Evolutionary conservation across 2,329 filamentous ascomycete genomes (phyloP), one percentile per base, ranked within the genome.

Genomic region (Colletotrichum gigasporum): DNA sequence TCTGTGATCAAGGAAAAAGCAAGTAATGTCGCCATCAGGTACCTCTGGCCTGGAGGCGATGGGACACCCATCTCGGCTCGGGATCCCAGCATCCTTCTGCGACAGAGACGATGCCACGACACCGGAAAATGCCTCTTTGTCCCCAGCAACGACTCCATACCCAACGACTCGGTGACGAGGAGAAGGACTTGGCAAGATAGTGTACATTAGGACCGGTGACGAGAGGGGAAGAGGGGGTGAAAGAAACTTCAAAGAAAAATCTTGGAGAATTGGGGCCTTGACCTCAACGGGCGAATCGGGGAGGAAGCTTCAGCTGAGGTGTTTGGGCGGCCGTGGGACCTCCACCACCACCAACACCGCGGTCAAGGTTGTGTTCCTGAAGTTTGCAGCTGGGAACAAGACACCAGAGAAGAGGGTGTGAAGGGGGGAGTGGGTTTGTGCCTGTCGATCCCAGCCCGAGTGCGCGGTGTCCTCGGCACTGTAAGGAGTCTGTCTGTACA

Each of bases 391-490:
- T 37, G 22, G 52, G 44, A 62, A 44, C 51, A 34, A 24, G 45
- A 59, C 30, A 52, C n/a, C 39, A 60, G 59, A 16, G 44, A 34
- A 53, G 20, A 64, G 41, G 61, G 55, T 64, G 61, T 59, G 48
- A 54, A 35, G 54, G 11, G 30, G 41, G 45, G 30, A 42, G 41
- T 56, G 53, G 53, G 53, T 10, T 42, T 47, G 61, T 64, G 30
- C 61, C 61, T 64, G 61, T 53, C 61, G 56, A 64, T 64, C 61
- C 53, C 14, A 28, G 30, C 56, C 61, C 48, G 34, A 61, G 61
- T 64, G 61, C 22, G 56, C 16, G 18, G 56, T 54, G 26, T 18
- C n/a, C 22, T 20, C 6, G 26, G 16, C 41, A 64, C 61, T 64
- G 56, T 64, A 37, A 2, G 20, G 14, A n/a, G 7, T 14, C 16